Conservation (phyloP, 1,284 basidiomycete genomes). For the Ganoderma multipileum region DNA sequence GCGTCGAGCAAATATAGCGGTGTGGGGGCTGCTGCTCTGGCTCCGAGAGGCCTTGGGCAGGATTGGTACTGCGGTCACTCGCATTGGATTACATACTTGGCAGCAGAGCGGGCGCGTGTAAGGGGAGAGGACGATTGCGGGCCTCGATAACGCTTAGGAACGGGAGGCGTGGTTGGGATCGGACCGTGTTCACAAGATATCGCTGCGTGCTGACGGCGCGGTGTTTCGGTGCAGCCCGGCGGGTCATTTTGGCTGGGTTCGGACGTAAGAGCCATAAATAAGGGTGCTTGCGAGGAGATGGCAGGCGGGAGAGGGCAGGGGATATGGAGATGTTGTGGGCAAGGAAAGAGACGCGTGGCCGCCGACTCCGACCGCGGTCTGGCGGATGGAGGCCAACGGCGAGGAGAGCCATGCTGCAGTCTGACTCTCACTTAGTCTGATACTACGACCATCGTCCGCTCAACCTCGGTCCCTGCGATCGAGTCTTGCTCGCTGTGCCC, state of each 20-base stretch:
- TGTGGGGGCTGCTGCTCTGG: constrained; percentile 7
- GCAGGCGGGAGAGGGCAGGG: constrained; percentile 6
- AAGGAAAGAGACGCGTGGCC: constrained; percentile 22
- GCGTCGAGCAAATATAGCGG: constrained; percentile 13
- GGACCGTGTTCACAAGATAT: constrained; percentile 8
- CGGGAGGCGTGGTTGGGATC: constrained; percentile 15
- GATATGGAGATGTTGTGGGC: constrained; percentile 11
- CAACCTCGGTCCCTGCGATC: constrained; percentile 19
- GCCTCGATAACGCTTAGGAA: constrained; percentile 30
- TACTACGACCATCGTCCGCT: constrained; percentile 30
- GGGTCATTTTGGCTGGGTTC: constrained; percentile 2
- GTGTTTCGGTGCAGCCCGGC: not conserved
- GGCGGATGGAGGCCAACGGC: constrained; percentile 19
- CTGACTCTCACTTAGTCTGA: constrained; percentile 29
- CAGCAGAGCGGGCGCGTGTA: constrained; percentile 19
- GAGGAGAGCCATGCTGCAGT: constrained; percentile 28
- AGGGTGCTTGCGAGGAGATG: constrained; percentile 6
- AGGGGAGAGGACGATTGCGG: constrained; percentile 18
- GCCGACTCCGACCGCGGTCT: constrained; percentile 18
- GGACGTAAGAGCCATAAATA: constrained; percentile 1
- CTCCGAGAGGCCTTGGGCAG: not conserved
- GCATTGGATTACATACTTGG: constrained; percentile 10
- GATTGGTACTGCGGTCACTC: constrained; percentile 5
- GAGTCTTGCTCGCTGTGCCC: constrained; percentile 28
- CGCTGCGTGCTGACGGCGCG: constrained; percentile 1